Evolutionary conservation across 441 rosid species (phyloP).

Genomic region (Codiaeum variegatum): DNA sequence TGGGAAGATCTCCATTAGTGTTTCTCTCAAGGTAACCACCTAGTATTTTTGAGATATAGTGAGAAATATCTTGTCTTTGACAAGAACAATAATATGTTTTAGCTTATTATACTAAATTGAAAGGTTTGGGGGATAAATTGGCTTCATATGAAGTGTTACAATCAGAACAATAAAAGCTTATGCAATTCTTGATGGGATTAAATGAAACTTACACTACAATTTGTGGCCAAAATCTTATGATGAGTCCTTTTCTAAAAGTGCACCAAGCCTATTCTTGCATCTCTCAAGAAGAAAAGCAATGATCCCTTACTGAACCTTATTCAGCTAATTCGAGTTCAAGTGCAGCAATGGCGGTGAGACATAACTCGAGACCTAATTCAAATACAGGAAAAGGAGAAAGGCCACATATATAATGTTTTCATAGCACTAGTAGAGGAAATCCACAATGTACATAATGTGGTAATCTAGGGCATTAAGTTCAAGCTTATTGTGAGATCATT

Average conservation of each 20-base stretch:
- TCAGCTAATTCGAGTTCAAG: neutral
- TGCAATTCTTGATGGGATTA: conserved; percentile 19
- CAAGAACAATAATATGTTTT: neutral
- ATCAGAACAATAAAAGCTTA: conserved; percentile 4
- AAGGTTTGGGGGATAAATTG: conserved; percentile 8
- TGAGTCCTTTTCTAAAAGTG: neutral
- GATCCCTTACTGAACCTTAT: neutral
- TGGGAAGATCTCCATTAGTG: conserved; percentile 11
- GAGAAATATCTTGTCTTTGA: neutral
- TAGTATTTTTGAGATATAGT: neutral
- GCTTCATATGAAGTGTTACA: neutral
- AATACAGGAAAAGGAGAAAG: too few relatives aligned
- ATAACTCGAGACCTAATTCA: too few relatives aligned
- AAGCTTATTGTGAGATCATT: too few relatives aligned
- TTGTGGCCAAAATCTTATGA: neutral
- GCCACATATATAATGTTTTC: too few relatives aligned
- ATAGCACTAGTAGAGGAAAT: too few relatives aligned
- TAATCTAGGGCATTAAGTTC: too few relatives aligned
- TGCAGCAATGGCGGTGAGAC: too few relatives aligned
- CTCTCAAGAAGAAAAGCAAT: conserved; percentile 11
- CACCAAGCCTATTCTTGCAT: too few relatives aligned
- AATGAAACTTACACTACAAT: conserved; percentile 12
- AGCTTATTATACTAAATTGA: conserved; percentile 8
- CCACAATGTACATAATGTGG: too few relatives aligned
- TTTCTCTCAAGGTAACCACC: neutral